Evolutionary conservation across 1,284 basidiomycete species (phyloP).

Genomic region (Limonomyces culmigenus): DNA sequence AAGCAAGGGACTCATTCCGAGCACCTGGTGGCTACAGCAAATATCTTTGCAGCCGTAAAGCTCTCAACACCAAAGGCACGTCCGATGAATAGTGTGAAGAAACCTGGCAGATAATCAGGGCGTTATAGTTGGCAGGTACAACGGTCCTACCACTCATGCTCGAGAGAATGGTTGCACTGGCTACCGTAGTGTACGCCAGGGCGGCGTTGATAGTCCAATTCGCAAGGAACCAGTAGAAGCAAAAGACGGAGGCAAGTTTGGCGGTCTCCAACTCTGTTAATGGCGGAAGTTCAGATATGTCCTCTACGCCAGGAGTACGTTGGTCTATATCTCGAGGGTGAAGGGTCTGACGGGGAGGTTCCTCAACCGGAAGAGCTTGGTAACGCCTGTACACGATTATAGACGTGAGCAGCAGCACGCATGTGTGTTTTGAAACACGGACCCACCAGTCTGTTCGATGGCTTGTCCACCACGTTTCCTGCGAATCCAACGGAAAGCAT

Average conservation of each 20-base stretch:
- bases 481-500: constrained; percentile 24
- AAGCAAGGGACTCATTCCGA: constrained; percentile 10
- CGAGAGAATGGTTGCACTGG: constrained; percentile 78
- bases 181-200: constrained; percentile 76
- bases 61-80: constrained; percentile 73
- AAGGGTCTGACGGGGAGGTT: no score
- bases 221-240: constrained; percentile 78
- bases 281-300: no score
- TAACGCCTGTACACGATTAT: no score
- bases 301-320: no score
- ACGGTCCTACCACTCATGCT: constrained; percentile 65
- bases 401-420: no score
- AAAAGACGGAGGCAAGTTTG: constrained; percentile 61
- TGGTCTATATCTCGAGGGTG: no score
- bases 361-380: no score
- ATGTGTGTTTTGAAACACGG: background rate
- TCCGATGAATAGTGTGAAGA: constrained; percentile 86
- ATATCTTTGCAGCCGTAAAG: constrained; percentile 59
- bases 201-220: constrained; percentile 81
- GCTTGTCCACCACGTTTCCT: constrained; percentile 7
- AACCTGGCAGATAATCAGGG: constrained; percentile 32
- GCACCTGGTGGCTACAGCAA: constrained; percentile 75
- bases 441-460: no score
- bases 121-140: constrained; percentile 1
- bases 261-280: constrained; percentile 62